These are phyloP conservation scores for Hyphopichia homilentoma DNA, from an alignment of 805 yeast genomes.

Conservation along the genomic window DNA sequence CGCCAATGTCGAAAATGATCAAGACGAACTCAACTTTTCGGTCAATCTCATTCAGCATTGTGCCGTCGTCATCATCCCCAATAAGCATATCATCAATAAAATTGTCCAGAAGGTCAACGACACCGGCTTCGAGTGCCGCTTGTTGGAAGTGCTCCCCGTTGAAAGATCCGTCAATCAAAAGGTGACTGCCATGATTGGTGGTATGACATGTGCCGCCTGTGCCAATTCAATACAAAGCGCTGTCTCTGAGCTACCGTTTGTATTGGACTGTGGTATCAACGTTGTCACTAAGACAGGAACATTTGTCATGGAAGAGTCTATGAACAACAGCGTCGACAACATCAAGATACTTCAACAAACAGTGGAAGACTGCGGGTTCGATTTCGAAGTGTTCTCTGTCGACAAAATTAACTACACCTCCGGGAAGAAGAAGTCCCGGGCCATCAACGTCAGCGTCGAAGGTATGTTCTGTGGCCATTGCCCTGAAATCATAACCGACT, in stretches of 20 bases:
- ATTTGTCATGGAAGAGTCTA: constrained; percentile 50
- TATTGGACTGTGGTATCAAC: constrained; percentile 51
- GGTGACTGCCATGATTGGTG: constrained; percentile 62
- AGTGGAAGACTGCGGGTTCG: constrained; percentile 67
- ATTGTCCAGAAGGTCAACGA: constrained; percentile 24
- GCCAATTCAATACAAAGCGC: constrained; percentile 51
- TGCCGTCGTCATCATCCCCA: constrained; percentile 50
- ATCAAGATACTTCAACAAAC: constrained; percentile 43
- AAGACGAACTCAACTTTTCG: constrained; percentile 33
- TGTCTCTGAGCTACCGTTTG: constrained; percentile 46
- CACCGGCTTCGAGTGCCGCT: constrained; percentile 42
- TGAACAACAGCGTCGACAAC: constrained; percentile 16
- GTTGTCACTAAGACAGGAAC: constrained; percentile 59
- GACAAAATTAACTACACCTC: constrained; percentile 45
- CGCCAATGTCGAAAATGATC: constrained; percentile 3
- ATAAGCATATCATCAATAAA: constrained; percentile 42
- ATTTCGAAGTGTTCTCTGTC: constrained; percentile 44
- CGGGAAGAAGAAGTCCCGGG: constrained; percentile 48
- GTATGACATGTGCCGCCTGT: constrained; percentile 75
- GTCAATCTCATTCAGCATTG: constrained; percentile 52
- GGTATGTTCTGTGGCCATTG: constrained; percentile 75
- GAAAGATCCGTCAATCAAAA: constrained; percentile 44
- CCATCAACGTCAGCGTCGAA: constrained; percentile 50
- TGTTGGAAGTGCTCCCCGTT: constrained; percentile 59
- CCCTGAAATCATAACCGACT: constrained; percentile 52